These are phyloP conservation scores for Intubia oerlemansii DNA, from an alignment of 2,329 filamentous ascomycete species.

Conservation along the genomic window DNA sequence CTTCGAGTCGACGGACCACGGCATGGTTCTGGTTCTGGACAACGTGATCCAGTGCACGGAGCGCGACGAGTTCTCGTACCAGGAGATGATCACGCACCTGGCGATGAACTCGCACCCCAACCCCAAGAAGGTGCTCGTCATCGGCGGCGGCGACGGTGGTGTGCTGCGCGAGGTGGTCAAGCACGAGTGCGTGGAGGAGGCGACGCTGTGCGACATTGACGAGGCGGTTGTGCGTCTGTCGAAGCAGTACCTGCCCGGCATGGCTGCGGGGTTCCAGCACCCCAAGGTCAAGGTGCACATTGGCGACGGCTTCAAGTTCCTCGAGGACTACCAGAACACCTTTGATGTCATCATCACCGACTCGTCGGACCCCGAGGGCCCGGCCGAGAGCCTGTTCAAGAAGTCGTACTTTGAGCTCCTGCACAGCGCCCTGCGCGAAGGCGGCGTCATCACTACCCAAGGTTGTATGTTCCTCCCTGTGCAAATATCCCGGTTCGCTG, in stretches of 20 bases:
- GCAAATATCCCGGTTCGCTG: not conserved
- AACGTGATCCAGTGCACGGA: slow-evolving; percentile 99
- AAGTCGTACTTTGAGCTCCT: slow-evolving; percentile 97
- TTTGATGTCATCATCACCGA: slow-evolving; percentile 99
- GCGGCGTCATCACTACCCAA: slow-evolving; percentile 98
- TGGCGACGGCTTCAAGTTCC: slow-evolving; percentile 97
- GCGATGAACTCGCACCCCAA: slow-evolving; percentile 97
- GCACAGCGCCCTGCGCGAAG: slow-evolving; percentile 70
- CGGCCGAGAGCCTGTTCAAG: slow-evolving; percentile 91
- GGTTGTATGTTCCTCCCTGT: slow-evolving; percentile 68
- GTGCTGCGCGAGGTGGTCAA: slow-evolving; percentile 98
- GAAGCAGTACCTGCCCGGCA: slow-evolving; percentile 90
- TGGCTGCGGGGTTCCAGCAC: slow-evolving; percentile 85
- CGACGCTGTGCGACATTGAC: slow-evolving; percentile 93
- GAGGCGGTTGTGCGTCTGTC: slow-evolving; percentile 97
- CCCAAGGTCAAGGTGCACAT: slow-evolving; percentile 84
- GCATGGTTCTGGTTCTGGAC: slow-evolving; percentile 89
- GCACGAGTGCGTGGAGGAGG: slow-evolving; percentile 93
- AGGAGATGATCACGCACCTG: slow-evolving; percentile 99
- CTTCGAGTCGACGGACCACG: slow-evolving; percentile 95
- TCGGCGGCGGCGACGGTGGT: slow-evolving; percentile 91
- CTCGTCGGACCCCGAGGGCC: slow-evolving; percentile 90
- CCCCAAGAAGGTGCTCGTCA: slow-evolving; percentile 96
- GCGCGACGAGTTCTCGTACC: slow-evolving; percentile 97
- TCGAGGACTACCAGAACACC: slow-evolving; percentile 85